Evolutionary conservation across 768 basidiomycete genomes (phyloP), one percentile per base, ranked within the genome.

Genomic region (Hericium coralloides): DNA sequence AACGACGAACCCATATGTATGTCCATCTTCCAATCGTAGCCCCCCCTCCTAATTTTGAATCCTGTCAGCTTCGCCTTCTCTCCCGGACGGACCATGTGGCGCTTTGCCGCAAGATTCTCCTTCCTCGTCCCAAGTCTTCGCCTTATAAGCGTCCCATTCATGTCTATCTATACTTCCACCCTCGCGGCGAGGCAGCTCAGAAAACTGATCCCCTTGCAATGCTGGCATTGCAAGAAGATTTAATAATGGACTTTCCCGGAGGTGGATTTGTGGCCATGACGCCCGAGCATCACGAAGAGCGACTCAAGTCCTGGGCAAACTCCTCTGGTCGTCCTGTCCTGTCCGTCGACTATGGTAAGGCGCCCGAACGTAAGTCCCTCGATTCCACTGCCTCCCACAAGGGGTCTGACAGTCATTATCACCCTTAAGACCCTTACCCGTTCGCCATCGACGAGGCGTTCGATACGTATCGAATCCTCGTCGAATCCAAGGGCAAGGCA

Each of bases 231-330:
- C 60, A 63, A 54, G 53, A 36, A 31, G 92, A 98, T 64, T 74
- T 98, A 22, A 85, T 98, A 39, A 74, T 98, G 25, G 97, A 98
- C 66, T 84, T 91, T 56, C 95, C 97, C 14, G 97, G 97, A 4
- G 97, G 97, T 6, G 97, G 97, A 0, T 99, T 98, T 69, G 86
- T 98, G 52, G 89, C 92, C 22, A 97, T 98, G 94, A 82, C 80
- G 5, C 97, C 97, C 2, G 88, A 92, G 65, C 94, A 98, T 70
- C 97, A 99, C 62, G 95, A 97, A 71, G 95, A 98, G 67, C 80
- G 97, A 14, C 76, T 98, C 56, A 77, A 90, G 53, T 77, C 79
- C 63, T 98, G 97, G 95, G 89, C 94, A 3, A 73, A 82, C 36
- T 77, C 76, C 50, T 92, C 90, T 0, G 80, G 86, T 12, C 85